A percentile compares a stretch with the other conserved stretches of the same genome.
phyloP scores from a whole-genome alignment of 768 basidiomycete genomes.

The Leucosporidium creatinivorum region DNA sequence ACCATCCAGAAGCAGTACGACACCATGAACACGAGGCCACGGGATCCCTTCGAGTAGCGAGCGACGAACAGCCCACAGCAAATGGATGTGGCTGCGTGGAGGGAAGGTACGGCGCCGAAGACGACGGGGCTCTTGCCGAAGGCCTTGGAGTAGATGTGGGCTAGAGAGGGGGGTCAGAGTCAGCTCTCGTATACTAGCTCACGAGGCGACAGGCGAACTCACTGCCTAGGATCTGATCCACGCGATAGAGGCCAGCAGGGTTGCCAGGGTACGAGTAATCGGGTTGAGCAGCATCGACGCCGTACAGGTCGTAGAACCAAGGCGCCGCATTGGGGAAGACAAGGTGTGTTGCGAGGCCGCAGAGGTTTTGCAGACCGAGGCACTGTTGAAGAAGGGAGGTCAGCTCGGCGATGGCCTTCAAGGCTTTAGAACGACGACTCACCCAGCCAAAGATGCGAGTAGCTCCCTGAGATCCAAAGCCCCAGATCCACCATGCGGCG shows the following conservation, averaged over 20 bases:
- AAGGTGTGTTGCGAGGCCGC: conserved; percentile 26
- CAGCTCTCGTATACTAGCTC: no score
- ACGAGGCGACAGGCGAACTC: no score
- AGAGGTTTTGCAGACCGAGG: conserved; percentile 26
- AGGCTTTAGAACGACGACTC: no score
- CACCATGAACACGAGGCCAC: conserved; percentile 16
- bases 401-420: no score
- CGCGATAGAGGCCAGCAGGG: conserved; percentile 25
- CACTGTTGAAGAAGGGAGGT: conserved; percentile 11
- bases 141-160: conserved; percentile 29
- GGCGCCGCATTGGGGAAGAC: conserved; percentile 28
- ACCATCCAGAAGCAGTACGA: conserved; percentile 21
- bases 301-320: conserved; percentile 33
- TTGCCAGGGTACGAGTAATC: conserved; percentile 30
- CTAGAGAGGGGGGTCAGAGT: background rate
- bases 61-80: conserved; percentile 23
- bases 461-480: conserved; percentile 12
- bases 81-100: conserved; percentile 28
- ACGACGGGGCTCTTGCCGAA: conserved; percentile 28
- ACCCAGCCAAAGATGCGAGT: no score
- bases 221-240: conserved; percentile 31
- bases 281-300: conserved; percentile 25
- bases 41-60: conserved; percentile 22
- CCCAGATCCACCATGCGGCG: conserved; percentile 32
- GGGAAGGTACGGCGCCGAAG: conserved; percentile 30